A percentile compares a stretch with the other conserved stretches of the same genome.
Evolutionary conservation across 202 grass and related monocot genomes (phyloP).

Genomic region (Dendrocalamus latiflorus): DNA sequence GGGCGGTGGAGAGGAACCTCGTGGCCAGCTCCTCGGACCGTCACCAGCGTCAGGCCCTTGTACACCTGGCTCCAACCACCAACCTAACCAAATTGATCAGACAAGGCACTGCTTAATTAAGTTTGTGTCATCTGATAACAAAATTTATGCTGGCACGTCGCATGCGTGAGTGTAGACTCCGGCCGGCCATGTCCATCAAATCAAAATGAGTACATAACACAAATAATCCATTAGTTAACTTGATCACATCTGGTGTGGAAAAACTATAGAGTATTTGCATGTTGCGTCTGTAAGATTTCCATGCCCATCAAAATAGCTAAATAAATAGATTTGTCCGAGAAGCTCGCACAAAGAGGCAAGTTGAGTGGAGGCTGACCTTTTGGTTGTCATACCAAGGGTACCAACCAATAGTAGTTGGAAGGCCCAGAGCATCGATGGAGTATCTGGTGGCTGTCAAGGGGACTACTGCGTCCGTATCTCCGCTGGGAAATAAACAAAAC

Average conservation of each 20-base stretch:
- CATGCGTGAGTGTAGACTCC: background rate
- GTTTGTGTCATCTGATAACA: background rate
- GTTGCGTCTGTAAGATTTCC: background rate
- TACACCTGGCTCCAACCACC: constrained; percentile 76
- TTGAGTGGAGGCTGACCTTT: constrained; percentile 4
- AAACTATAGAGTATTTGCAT: background rate
- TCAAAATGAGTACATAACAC: background rate
- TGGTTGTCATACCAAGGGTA: constrained; percentile 42
- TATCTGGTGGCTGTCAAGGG: constrained; percentile 73
- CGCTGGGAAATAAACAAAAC: constrained; percentile 26
- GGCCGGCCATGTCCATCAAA: background rate
- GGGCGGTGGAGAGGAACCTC: constrained; percentile 61
- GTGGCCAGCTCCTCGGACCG: constrained; percentile 47
- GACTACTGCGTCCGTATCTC: constrained; percentile 65
- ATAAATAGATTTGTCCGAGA: background rate
- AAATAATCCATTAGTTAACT: background rate
- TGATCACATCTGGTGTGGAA: background rate
- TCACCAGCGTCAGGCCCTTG: constrained; percentile 49
- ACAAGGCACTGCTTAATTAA: background rate
- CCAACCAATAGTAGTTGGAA: constrained; percentile 47
- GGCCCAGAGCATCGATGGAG: constrained; percentile 50
- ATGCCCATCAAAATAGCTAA: background rate
- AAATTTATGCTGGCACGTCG: background rate
- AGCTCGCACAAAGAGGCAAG: background rate
- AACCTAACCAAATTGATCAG: constrained; percentile 31